A percentile compares a stretch with the other conserved stretches of the same genome.
phyloP scores from a whole-genome alignment of 306 rosid genomes.

The Dalbergia cultrata region DNA sequence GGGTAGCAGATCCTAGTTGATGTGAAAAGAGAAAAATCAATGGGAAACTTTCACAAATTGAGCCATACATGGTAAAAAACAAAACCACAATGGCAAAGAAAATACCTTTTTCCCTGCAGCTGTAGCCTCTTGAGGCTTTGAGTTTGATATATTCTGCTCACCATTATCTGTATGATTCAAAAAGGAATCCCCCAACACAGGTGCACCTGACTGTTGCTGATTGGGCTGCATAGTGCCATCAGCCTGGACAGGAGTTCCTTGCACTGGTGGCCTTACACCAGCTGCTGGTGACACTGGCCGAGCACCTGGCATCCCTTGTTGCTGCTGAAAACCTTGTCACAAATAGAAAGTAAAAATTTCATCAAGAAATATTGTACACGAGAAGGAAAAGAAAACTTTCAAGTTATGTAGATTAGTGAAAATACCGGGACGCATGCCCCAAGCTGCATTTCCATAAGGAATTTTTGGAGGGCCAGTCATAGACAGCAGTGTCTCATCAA shows the following conservation, averaged over 20 bases:
- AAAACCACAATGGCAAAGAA: constrained; percentile 48
- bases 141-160: constrained; percentile 54
- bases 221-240: constrained; percentile 58
- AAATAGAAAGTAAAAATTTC: neutral
- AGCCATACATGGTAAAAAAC: constrained; percentile 14
- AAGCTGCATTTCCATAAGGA: constrained; percentile 70
- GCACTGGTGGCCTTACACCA: constrained; percentile 66
- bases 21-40: constrained; percentile 10
- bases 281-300: constrained; percentile 59
- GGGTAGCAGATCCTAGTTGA: neutral
- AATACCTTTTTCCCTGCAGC: constrained; percentile 66
- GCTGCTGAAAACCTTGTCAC: constrained; percentile 81
- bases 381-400: constrained; percentile 2
- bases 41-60: constrained; percentile 22
- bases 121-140: constrained; percentile 56
- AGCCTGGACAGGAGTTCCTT: constrained; percentile 49
- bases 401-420: constrained; percentile 35
- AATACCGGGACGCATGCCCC: constrained; percentile 71
- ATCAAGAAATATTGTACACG: constrained; percentile 36
- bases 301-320: constrained; percentile 68
- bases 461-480: constrained; percentile 82
- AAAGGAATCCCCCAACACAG: constrained; percentile 69
- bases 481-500: constrained; percentile 80
- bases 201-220: constrained; percentile 65
- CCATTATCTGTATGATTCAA: constrained; percentile 54